phyloP scores from a whole-genome alignment of 2,329 filamentous ascomycete species.

The Tolypocladium guangdongense region DNA sequence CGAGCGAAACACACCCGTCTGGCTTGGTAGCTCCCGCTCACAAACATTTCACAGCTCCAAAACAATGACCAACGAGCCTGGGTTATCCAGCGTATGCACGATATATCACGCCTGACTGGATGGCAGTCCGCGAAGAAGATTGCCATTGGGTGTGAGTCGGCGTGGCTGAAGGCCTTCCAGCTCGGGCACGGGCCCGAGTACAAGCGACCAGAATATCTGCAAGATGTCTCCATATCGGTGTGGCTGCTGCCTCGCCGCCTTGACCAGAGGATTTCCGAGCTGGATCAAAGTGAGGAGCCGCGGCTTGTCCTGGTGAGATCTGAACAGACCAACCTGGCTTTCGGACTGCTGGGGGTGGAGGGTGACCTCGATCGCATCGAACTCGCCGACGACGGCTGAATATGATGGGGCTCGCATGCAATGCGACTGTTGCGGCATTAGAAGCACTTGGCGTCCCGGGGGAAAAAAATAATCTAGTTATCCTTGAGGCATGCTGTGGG shows the following conservation, averaged over 20 bases:
- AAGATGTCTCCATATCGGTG: slow-evolving; percentile 25
- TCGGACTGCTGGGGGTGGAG: slow-evolving; percentile 70
- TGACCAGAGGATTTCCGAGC: slow-evolving; percentile 38
- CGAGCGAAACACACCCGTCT: slow-evolving; percentile 1
- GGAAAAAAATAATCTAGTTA: background rate
- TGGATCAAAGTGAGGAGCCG: slow-evolving; percentile 28
- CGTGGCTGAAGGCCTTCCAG: slow-evolving; percentile 67
- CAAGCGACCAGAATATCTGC: slow-evolving; percentile 31
- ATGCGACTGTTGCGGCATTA: background rate
- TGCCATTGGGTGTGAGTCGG: slow-evolving; percentile 70
- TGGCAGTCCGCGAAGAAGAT: slow-evolving; percentile 80
- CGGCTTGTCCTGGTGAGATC: slow-evolving; percentile 49
- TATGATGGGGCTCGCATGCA: background rate
- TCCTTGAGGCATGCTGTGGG: background rate
- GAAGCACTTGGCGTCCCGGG: background rate
- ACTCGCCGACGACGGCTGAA: slow-evolving; percentile 30
- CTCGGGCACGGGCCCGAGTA: slow-evolving; percentile 71
- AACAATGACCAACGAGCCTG: slow-evolving; percentile 63
- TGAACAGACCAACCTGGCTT: slow-evolving; percentile 60
- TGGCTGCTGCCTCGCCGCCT: slow-evolving; percentile 41
- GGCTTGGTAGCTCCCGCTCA: background rate
- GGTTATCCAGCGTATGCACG: slow-evolving; percentile 62
- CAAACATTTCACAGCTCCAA: slow-evolving; percentile 20
- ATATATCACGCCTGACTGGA: slow-evolving; percentile 70
- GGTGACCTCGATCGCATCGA: slow-evolving; percentile 58